Evolutionary conservation across 78 protist genomes (phyloP), one percentile per base, ranked within the genome.

Genomic region (Dictyostelium brefeldianum): DNA sequence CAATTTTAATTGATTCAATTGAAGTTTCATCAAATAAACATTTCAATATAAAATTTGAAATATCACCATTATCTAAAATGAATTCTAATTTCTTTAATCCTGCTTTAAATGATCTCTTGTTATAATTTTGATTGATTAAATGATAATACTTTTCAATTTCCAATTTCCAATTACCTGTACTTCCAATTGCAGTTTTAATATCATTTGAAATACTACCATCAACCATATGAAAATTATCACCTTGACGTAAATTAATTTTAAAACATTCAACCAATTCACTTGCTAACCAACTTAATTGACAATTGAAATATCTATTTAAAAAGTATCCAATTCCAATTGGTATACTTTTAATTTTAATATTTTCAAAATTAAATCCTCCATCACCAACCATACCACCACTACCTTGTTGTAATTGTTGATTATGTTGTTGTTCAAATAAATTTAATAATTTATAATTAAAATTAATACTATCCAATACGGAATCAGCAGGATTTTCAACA

Each of bases 241-340:
- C n/a, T 62, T 62, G 70, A 25, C 43, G 12, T 25, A 62, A 25
- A 62, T 62, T 29, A 62, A 62, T 25, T 25, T 22, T 62, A 25
- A 62, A 62, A 9, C 70, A 62, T 22, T 62, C 70, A 3, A 62
- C 70, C 27, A 62, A 25, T 25, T 62, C 11, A 62, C 27, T 62
- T 62, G 70, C n/a, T 25, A 62, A 11, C 70, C 70, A 62, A 62
- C 22, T 62, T 62, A 62, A 62, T 62, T 29, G 22, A 25, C 70
- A 29, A 62, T 62, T 62, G 14, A 25, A 62, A 62, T 62, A 62
- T 10, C 70, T 25, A 4, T 29, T 25, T 22, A 62, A 62, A 62
- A 62, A 62, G 41, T 25, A 62, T 25, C 70, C 70, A 10, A 62
- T 11, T 25, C 70, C 70, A 62, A 62, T 31, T 6, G 18, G 10